Evolutionary conservation across 768 basidiomycete species (phyloP), one percentile per base, ranked within the genome.

Genomic region (Lactifluus rugatus): DNA sequence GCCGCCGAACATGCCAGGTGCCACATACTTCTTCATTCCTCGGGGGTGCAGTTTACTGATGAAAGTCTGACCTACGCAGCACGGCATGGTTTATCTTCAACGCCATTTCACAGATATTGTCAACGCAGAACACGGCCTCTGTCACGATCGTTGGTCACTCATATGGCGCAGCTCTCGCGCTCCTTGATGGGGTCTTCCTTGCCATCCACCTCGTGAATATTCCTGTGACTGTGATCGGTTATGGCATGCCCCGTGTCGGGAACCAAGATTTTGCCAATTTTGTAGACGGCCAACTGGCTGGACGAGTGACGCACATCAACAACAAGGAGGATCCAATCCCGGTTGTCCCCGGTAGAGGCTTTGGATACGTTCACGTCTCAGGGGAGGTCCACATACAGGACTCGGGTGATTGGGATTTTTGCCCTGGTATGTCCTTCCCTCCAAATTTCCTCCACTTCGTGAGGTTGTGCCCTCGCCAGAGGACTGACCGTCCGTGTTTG

Each of bases 351-450:
- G 74, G 73, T 8, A 66, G 56, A 36, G 69, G 71, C 62, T 68
- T 79, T 14, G 78, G 77, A 2, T 82, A 69, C 64, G 70, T 68
- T 53, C 81, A 82, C 44, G 74, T 76, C 4, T 66, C 66, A 11
- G 73, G 71, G 2, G 74, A 75, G 64, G 60, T 70, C 5, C 74
- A 74, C 57, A 73, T 74, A 61, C 73, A 77, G 42, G 71, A 70
- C 31, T 73, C 71, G 2, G 73, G 21, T 11, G 37, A 26, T 10
- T 13, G 31, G 13, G 48, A 74, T 21, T 57, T 70, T 7, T 87
- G 85, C 61, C 75, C 82, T 5, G 80, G 81, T 76, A 17, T 3
- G 58, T 49, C 9, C 10, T 3, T 17, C 26, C 28, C 14, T 2
- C 28, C 9, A 14, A 7, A 4, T 31, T 13, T 19, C n/a, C 3